Conservation (phyloP, 202 grass and related monocot genomes). For the Bolboschoenoplectus hybrid region DNA sequence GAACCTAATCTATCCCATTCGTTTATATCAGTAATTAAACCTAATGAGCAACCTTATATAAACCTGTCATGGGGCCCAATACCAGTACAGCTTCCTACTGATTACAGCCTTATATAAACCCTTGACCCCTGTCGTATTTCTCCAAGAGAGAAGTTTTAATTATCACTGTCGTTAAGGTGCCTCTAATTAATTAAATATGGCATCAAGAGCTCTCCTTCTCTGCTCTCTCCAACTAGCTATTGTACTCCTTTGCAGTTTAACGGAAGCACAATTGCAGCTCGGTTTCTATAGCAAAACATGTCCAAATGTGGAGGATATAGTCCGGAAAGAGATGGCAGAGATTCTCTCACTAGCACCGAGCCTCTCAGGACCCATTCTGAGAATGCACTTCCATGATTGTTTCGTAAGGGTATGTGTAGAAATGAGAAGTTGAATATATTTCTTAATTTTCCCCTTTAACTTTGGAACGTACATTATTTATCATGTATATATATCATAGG, state of each 20-base stretch:
- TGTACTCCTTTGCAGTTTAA: conserved; percentile 34
- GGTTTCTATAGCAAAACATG: conserved; percentile 83
- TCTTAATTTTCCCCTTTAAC: neutral
- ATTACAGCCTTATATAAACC: conserved; percentile 35
- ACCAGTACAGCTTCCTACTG: neutral
- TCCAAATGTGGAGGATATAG: conserved; percentile 65
- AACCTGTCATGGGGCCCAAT: conserved; percentile 25
- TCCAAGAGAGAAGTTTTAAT: conserved; percentile 22
- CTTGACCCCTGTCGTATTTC: conserved; percentile 25
- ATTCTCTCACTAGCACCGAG: conserved; percentile 63
- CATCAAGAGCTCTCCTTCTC: conserved; percentile 35
- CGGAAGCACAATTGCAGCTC: conserved; percentile 60
- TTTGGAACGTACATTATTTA: neutral
- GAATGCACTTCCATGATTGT: conserved; percentile 98
- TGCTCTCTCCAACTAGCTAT: conserved; percentile 42
- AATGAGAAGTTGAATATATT: neutral
- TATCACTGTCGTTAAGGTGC: conserved; percentile 7
- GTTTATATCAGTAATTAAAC: neutral
- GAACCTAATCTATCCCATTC: conserved; percentile 14
- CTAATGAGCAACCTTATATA: neutral
- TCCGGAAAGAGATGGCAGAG: conserved; percentile 68
- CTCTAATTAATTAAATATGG: conserved; percentile 44
- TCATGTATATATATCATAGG: conserved; percentile 46
- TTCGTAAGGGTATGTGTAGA: conserved; percentile 71
- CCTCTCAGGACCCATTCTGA: conserved; percentile 73